Base-by-base conservation (phyloP, 2,329 filamentous ascomycete species). In the Pseudogymnoascus sp. region DNA sequence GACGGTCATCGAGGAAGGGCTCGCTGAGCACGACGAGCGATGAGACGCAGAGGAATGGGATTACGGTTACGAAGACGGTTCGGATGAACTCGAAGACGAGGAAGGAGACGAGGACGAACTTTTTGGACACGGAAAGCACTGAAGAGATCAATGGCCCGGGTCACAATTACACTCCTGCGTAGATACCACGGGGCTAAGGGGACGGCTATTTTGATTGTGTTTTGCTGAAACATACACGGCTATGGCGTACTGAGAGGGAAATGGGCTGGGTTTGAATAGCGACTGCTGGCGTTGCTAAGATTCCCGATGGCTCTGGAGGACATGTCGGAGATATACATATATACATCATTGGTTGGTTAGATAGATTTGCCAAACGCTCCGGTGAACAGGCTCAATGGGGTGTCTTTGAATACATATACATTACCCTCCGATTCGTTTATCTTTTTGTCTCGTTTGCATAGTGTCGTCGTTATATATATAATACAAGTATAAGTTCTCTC, bases 31-130 rank as follows among this genome's bases (percentile, higher is more conserved):
- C 50, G 5, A 56, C 16, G 28, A 56, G 50, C 16, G 50, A 56
- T 33, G 50, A 56, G 28, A 35, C 11, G 4, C 21, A n/a, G 14
- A 33, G 16, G 28, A 18, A 35, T 18, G 50, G 50, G 50, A 56
- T 56, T 33, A 56, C 50, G 1, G 50, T 56, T 10, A 56, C 50
- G 2, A 56, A 56, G 50, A 56, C 50, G n/a, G 50, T 56, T n/a
- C 50, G 28, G 28, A 35, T 56, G 50, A 35, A 56, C 16, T 56
- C 50, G n/a, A 56, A n/a, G 50, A 56, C 50, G 50, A 56, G 28
- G 50, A 56, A 35, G 50, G 50, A 56, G 50, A 6, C 25, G 47
- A 56, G 50, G 16, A 33, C 28, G 28, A 56, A 56, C 28, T 56
- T 56, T 33, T 56, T 56, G 28, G 50, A 56, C 16, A 56, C 50